Percentiles rank a stretch among this genome's conserved stretches.
Conservation (phyloP, 305 asterid genomes). For the Rubia balearica region DNA sequence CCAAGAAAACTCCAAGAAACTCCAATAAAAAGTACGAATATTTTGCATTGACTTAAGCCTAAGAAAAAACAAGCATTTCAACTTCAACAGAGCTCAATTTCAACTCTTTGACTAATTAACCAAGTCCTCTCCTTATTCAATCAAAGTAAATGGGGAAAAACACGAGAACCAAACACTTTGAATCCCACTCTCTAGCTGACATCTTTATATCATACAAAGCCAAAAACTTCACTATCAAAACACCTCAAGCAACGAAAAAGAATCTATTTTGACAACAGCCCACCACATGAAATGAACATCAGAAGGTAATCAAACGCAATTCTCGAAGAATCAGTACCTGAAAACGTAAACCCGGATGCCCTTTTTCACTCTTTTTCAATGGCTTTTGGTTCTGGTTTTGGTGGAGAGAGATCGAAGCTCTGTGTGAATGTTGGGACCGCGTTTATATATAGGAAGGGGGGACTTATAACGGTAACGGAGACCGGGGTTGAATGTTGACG, state of each 20-base stretch:
- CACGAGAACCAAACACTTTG: slow-evolving; percentile 15
- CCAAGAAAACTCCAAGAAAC: slow-evolving; percentile 5
- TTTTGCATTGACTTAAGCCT: slow-evolving; percentile 13
- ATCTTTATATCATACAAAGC: background rate
- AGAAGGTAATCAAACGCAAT: background rate
- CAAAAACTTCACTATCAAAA: slow-evolving; percentile 4
- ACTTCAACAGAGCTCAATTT: slow-evolving; percentile 10
- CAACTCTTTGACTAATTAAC: slow-evolving; percentile 19
- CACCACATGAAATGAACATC: slow-evolving; percentile 4
- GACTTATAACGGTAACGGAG: slow-evolving; percentile 22
- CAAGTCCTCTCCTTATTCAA: slow-evolving; percentile 14
- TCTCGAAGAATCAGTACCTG: slow-evolving; percentile 6
- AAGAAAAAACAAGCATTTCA: slow-evolving; percentile 3
- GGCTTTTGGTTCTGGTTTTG: background rate
- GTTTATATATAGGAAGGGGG: slow-evolving; percentile 21
- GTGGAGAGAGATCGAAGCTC: slow-evolving; percentile 23
- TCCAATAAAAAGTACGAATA: background rate
- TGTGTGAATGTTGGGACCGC: slow-evolving; percentile 10
- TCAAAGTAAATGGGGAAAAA: background rate
- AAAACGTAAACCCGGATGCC: background rate
- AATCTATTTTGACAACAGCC: background rate
- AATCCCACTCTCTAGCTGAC: background rate
- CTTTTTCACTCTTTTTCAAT: background rate
- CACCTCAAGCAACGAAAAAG: background rate
- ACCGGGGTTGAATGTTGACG: slow-evolving; percentile 22